Base-by-base conservation (phyloP, 805 yeast species). In the Sungouiella blattae region DNA sequence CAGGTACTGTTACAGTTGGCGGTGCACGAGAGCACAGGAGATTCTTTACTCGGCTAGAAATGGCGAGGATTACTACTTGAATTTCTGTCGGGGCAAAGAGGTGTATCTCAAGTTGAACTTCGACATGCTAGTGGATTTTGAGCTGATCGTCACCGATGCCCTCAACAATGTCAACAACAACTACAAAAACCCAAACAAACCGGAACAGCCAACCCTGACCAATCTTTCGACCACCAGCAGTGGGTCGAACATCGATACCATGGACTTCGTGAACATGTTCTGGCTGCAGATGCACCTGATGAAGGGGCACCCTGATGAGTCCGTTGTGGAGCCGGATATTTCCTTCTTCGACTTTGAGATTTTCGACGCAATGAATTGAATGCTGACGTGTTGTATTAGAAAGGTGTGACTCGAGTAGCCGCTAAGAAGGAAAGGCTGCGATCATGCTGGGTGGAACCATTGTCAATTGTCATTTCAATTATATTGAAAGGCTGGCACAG, bases 1-100 rank as follows among this genome's bases (percentile, higher is more conserved):
- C 16, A 30, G 52, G 20, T 47, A 46, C 22, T 47, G 43, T 36
- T 45, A 45, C 37, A 40, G 50, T 33, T 47, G 52, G 52, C 20
- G 50, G 11, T 43, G 41, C 14, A 12, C 28, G n/a, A 47, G 41
- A 22, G 50, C 49, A 11, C 52, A 45, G 23, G 41, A 41, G 13
- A 35, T 31, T 15, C 33, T 47, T 30, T 35, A 29, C 6, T 14
- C 12, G 6, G 36, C 39, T 2, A 32, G 46, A 11, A 24, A 24
- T 5, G 50, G 50, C 1, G 37, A 46, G 2, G 50, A 45, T 11
- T 47, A 36, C 35, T 47, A 41, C 30, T 17, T 28, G 18, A 30
- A 32, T 6, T 45, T 40, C 39, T 43, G 49, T 30, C 35, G 36
- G 12, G 52, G 47, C 6, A 41, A 37, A 18, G 52, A 47, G 27